Evolutionary conservation across 179 eudicot genomes (phyloP).

Genomic region (Sideroxylon spinosum): DNA sequence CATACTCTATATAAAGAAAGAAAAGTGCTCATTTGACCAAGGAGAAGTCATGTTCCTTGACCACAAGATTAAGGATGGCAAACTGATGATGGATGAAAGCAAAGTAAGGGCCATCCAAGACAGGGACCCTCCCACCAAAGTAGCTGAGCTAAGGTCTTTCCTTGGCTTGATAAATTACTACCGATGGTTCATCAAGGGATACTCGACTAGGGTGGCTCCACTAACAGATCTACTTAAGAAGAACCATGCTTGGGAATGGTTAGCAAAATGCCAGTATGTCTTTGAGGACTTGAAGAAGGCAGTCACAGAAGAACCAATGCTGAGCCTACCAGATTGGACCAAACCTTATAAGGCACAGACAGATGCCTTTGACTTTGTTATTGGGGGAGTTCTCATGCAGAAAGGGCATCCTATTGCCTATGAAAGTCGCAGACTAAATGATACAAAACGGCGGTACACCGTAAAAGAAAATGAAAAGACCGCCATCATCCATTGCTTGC

Average conservation of each 20-base stretch:
- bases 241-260: neutral
- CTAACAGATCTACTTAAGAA: slow-evolving; percentile 15
- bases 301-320: neutral
- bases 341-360: neutral
- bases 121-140: slow-evolving; percentile 6
- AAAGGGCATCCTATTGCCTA: neutral
- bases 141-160: slow-evolving; percentile 6
- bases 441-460: neutral
- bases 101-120: no score
- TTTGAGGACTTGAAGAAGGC: neutral
- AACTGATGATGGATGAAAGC: no score
- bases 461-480: neutral
- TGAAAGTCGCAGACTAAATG: slow-evolving; percentile 5
- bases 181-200: neutral
- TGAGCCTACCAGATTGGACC: neutral
- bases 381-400: neutral
- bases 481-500: neutral
- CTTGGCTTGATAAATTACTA: neutral
- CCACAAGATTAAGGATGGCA: no score
- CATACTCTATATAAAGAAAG: neutral
- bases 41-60: no score
- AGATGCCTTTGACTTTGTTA: neutral
- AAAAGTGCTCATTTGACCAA: no score
- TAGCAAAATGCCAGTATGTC: neutral
- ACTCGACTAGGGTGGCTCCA: neutral